phyloP scores from a whole-genome alignment of 495 filamentous ascomycete species.

The Lepraria neglecta region DNA sequence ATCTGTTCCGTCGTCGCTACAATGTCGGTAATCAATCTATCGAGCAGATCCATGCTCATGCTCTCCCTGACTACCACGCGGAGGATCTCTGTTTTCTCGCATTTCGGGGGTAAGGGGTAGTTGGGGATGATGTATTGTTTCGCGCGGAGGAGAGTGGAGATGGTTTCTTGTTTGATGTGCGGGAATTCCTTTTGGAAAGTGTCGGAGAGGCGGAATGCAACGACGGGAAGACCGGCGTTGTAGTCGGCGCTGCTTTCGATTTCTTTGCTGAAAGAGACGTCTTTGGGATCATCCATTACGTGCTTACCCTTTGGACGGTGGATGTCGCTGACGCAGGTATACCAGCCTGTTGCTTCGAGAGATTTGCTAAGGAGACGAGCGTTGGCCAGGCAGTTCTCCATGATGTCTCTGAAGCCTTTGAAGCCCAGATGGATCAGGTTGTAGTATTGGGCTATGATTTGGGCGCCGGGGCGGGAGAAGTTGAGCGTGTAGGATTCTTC shows the following conservation, averaged over 20 bases:
- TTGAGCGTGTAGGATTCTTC: slow-evolving; percentile 70
- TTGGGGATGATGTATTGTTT: slow-evolving; percentile 75
- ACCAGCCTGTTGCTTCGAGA: slow-evolving; percentile 64
- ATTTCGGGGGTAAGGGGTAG: slow-evolving; percentile 61
- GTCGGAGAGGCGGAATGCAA: slow-evolving; percentile 60
- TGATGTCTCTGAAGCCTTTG: slow-evolving; percentile 56
- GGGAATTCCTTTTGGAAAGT: slow-evolving; percentile 57
- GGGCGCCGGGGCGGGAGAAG: slow-evolving; percentile 66
- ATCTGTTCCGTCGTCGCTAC: slow-evolving; percentile 51
- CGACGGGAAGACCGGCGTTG: slow-evolving; percentile 63
- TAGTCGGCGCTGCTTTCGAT: slow-evolving; percentile 54
- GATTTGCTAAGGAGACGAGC: slow-evolving; percentile 59
- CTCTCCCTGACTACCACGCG: slow-evolving; percentile 63
- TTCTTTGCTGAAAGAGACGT: slow-evolving; percentile 34
- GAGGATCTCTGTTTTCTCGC: slow-evolving; percentile 60
- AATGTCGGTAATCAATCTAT: slow-evolving; percentile 53
- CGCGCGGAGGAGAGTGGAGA: slow-evolving; percentile 59
- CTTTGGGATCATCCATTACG: slow-evolving; percentile 30
- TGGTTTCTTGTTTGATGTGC: slow-evolving; percentile 57
- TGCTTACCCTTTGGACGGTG: slow-evolving; percentile 49
- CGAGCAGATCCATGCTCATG: slow-evolving; percentile 63
- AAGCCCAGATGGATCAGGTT: slow-evolving; percentile 70
- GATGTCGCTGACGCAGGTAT: slow-evolving; percentile 62
- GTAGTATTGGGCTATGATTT: slow-evolving; percentile 70
- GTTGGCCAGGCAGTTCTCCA: slow-evolving; percentile 67